These are phyloP conservation scores for Corymbia maculata DNA, from an alignment of 345 rosid genomes.

Conservation along the genomic window DNA sequence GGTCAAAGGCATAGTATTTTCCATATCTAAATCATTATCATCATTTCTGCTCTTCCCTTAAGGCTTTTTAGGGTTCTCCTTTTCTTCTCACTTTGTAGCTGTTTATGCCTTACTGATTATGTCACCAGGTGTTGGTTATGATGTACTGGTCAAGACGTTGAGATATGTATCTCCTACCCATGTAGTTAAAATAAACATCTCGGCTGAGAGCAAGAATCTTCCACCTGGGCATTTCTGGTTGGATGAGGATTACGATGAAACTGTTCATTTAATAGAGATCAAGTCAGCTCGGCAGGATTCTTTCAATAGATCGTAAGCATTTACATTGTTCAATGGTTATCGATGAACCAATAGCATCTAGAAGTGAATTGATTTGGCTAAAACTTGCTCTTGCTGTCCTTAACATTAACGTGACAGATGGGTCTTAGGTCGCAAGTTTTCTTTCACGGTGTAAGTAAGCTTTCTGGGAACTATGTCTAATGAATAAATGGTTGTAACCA, in stretches of 20 bases:
- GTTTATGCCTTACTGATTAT: not conserved
- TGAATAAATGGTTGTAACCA: not conserved
- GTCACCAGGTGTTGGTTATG: conserved; percentile 80
- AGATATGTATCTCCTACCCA: conserved; percentile 64
- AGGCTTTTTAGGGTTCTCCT: not conserved
- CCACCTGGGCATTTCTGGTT: conserved; percentile 82
- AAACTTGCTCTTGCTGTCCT: not conserved
- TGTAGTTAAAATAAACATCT: conserved; percentile 78
- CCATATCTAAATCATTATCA: not conserved
- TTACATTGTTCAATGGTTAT: not conserved
- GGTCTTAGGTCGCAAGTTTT: not conserved
- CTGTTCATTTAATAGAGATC: conserved; percentile 58
- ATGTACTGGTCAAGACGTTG: conserved; percentile 65
- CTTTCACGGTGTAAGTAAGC: not conserved
- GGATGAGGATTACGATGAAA: conserved; percentile 23
- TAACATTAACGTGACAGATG: not conserved
- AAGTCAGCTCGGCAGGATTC: conserved; percentile 53
- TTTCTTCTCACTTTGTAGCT: not conserved
- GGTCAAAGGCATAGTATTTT: conserved; percentile 71
- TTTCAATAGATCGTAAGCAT: conserved; percentile 67
- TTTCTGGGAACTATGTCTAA: not conserved
- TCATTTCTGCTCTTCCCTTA: not conserved
- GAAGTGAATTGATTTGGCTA: not conserved
- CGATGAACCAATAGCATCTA: not conserved
- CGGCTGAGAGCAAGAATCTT: conserved; percentile 58